These are phyloP conservation scores for Jamesozyma jinghongensis DNA, from an alignment of 805 yeast genomes.

Conservation along the genomic window DNA sequence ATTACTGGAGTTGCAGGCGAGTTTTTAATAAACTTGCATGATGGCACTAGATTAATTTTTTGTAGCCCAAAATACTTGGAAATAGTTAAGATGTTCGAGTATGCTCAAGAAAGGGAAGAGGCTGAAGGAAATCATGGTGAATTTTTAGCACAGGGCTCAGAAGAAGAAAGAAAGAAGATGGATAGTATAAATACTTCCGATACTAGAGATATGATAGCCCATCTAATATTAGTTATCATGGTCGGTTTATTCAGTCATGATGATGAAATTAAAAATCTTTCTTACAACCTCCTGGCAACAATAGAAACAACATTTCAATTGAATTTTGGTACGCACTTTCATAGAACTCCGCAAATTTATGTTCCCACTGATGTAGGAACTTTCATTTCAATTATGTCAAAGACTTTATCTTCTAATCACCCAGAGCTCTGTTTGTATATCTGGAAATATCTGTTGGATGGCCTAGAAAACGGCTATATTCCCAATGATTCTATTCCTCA, in stretches of 20 bases:
- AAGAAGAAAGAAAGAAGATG: not conserved
- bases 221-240: slow-evolving; percentile 53
- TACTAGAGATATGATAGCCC: slow-evolving; percentile 40
- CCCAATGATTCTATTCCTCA: slow-evolving; percentile 18
- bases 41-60: slow-evolving; percentile 34
- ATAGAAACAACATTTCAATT: slow-evolving; percentile 51
- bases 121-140: slow-evolving; percentile 26
- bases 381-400: slow-evolving; percentile 49
- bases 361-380: slow-evolving; percentile 61
- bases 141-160: not conserved
- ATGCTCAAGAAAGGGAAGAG: slow-evolving; percentile 48
- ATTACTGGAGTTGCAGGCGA: slow-evolving; percentile 43
- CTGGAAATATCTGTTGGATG: slow-evolving; percentile 23
- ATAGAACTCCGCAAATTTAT: slow-evolving; percentile 48
- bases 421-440: slow-evolving; percentile 58
- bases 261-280: slow-evolving; percentile 50
- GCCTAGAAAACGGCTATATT: slow-evolving; percentile 16
- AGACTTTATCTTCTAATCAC: slow-evolving; percentile 43
- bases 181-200: slow-evolving; percentile 17
- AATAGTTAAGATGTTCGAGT: slow-evolving; percentile 61
- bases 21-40: slow-evolving; percentile 36
- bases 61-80: slow-evolving; percentile 46
- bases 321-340: slow-evolving; percentile 48
- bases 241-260: slow-evolving; percentile 57
- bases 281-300: slow-evolving; percentile 55